phyloP scores from a whole-genome alignment of 768 basidiomycete species.

The Suillus subaureus region DNA sequence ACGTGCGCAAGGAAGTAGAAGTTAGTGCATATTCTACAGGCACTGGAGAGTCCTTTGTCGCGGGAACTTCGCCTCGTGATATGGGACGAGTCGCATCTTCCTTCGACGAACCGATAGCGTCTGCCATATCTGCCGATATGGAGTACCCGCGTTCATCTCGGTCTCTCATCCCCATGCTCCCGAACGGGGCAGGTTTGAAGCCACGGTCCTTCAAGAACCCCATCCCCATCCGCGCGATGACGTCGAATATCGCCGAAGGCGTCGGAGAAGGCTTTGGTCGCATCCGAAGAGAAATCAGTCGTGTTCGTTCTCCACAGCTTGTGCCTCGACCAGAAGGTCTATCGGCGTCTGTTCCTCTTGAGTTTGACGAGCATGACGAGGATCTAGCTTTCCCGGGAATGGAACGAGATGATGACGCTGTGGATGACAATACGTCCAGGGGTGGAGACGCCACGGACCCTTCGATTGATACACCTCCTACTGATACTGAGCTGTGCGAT shows the following conservation, averaged over 20 bases:
- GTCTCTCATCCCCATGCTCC: slow-evolving; percentile 73
- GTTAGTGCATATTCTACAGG: slow-evolving; percentile 53
- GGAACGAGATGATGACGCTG: slow-evolving; percentile 18
- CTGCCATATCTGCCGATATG: slow-evolving; percentile 67
- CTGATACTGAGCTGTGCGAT: slow-evolving; percentile 12
- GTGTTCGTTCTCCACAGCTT: slow-evolving; percentile 49
- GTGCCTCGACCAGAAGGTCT: slow-evolving; percentile 28
- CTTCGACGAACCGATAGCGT: slow-evolving; percentile 77
- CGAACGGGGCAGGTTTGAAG: slow-evolving; percentile 60
- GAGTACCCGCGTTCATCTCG: slow-evolving; percentile 44
- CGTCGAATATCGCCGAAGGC: slow-evolving; percentile 51
- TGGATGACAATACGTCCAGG: slow-evolving; percentile 28
- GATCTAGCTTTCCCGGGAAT: slow-evolving; percentile 46
- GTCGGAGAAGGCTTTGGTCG: slow-evolving; percentile 64
- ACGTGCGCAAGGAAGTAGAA: slow-evolving; percentile 73
- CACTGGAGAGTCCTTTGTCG: slow-evolving; percentile 52
- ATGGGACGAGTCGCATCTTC: slow-evolving; percentile 45
- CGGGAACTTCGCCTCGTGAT: slow-evolving; percentile 51
- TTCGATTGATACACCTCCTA: slow-evolving; percentile 44
- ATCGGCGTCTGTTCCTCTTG: slow-evolving; percentile 38
- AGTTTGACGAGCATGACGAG: slow-evolving; percentile 73
- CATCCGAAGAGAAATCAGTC: slow-evolving; percentile 57
- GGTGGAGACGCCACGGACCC: slow-evolving; percentile 31
- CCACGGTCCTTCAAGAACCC: slow-evolving; percentile 43
- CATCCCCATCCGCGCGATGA: slow-evolving; percentile 60